Evolutionary conservation across 768 basidiomycete genomes (phyloP).

Genomic region (Boletus vermiculosoides): DNA sequence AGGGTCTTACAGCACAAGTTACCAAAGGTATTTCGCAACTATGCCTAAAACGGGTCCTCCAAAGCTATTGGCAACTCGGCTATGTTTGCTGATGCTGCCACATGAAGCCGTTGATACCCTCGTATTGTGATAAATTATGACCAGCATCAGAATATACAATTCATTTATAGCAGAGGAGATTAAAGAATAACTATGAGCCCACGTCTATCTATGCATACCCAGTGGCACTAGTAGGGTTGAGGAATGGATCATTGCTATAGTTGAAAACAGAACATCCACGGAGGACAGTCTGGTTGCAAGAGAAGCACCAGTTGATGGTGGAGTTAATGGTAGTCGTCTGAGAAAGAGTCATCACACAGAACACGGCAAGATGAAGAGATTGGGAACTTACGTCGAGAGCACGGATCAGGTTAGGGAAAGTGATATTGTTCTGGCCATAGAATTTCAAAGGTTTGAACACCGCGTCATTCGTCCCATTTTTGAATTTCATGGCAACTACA

Average conservation of each 20-base stretch:
- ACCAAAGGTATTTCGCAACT: too few relatives aligned
- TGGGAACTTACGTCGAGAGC: slow-evolving; percentile 18
- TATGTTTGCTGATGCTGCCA: too few relatives aligned
- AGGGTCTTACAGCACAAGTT: too few relatives aligned
- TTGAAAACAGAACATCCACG: slow-evolving; percentile 34
- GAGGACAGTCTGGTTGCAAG: slow-evolving; percentile 35
- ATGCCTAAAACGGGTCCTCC: too few relatives aligned
- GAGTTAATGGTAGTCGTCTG: slow-evolving; percentile 30
- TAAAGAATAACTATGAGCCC: neutral
- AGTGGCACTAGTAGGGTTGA: slow-evolving; percentile 8
- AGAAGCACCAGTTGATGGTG: slow-evolving; percentile 33
- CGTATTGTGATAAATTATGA: neutral
- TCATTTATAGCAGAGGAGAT: neutral
- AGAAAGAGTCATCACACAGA: neutral
- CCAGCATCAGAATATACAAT: neutral
- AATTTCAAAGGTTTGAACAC: slow-evolving; percentile 62
- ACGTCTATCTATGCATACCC: neutral
- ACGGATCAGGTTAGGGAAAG: slow-evolving; percentile 17
- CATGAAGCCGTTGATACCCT: neutral
- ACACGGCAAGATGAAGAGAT: neutral
- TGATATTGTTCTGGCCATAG: slow-evolving; percentile 46
- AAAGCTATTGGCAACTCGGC: too few relatives aligned
- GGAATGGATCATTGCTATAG: slow-evolving; percentile 29
- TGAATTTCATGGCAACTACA: slow-evolving; percentile 77
- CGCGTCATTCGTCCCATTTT: slow-evolving; percentile 63